A percentile compares a stretch with the other conserved stretches of the same genome.
phyloP scores from a whole-genome alignment of 1,284 basidiomycete genomes.

The Heliocybe sulcata region DNA sequence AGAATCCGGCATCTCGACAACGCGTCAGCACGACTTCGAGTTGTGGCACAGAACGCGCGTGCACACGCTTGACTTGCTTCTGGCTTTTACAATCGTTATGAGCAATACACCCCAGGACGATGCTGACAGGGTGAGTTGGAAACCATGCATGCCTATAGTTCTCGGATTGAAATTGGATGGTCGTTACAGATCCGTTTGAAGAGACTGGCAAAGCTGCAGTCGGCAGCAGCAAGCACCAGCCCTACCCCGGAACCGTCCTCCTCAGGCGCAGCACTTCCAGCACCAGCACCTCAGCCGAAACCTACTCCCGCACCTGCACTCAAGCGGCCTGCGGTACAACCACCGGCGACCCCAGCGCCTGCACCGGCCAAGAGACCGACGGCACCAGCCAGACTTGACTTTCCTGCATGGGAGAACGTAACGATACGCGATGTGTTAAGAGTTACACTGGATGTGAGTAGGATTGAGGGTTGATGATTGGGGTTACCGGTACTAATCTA shows the following conservation, averaged over 20 bases:
- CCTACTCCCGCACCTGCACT: conserved; percentile 15
- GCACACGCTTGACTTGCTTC: not conserved
- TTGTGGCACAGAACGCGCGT: not conserved
- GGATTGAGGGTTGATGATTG: not conserved
- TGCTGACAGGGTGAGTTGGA: conserved; percentile 59
- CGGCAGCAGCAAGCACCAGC: conserved; percentile 18
- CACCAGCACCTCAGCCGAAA: conserved; percentile 24
- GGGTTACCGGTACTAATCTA: not conserved
- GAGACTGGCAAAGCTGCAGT: conserved; percentile 73
- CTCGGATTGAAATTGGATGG: conserved; percentile 4
- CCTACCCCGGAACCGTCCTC: conserved; percentile 19
- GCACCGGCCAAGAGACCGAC: conserved; percentile 40
- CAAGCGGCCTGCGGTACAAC: conserved; percentile 22
- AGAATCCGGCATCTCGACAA: not conserved
- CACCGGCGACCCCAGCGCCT: conserved; percentile 18
- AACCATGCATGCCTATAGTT: not conserved
- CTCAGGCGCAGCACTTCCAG: conserved; percentile 26
- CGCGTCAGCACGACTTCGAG: not conserved
- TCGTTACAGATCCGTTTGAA: conserved; percentile 77
- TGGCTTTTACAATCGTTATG: conserved; percentile 25
- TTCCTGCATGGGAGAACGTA: conserved; percentile 66
- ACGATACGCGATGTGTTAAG: conserved; percentile 65
- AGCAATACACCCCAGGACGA: conserved; percentile 57
- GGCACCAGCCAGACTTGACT: conserved; percentile 42
- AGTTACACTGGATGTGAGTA: conserved; percentile 73